Percentiles rank a stretch among this genome's conserved stretches.
Conservation (phyloP, 2,329 filamentous ascomycete species). For the Cladophialophora exuberans region DNA sequence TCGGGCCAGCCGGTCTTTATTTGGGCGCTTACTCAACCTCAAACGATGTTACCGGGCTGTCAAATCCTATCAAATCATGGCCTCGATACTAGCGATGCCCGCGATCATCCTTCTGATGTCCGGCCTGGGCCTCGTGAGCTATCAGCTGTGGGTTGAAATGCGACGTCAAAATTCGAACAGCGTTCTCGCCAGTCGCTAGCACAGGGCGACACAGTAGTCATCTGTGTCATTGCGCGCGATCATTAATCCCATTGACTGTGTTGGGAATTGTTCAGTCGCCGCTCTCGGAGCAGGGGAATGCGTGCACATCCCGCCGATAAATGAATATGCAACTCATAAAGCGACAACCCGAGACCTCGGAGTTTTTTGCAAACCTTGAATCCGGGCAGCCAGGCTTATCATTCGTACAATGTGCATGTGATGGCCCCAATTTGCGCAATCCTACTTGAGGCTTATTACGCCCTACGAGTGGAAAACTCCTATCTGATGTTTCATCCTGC, state of each 20-base stretch:
- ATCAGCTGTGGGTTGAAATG: too few relatives aligned
- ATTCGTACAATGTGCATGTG: conserved; percentile 9
- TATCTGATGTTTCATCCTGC: conserved; percentile 6
- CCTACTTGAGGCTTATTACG: conserved; percentile 8
- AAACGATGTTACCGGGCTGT: conserved; percentile 15
- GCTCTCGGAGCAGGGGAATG: background rate
- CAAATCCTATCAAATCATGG: conserved; percentile 1
- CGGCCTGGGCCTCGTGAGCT: too few relatives aligned
- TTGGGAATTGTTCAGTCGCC: background rate
- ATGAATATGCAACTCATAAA: conserved; percentile 1
- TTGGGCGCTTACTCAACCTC: conserved; percentile 26
- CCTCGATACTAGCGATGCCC: background rate
- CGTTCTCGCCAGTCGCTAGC: too few relatives aligned
- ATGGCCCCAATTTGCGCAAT: conserved; percentile 12
- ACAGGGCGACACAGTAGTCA: background rate
- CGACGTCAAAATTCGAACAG: background rate
- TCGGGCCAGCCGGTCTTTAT: background rate
- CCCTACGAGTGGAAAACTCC: conserved; percentile 7
- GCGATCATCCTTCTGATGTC: conserved; percentile 3
- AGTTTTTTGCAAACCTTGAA: conserved; percentile 21
- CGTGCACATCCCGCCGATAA: background rate
- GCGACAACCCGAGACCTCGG: conserved; percentile 10
- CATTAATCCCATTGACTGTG: background rate
- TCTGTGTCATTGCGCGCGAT: background rate
- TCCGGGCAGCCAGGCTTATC: conserved; percentile 5